Conservation (phyloP, 2,329 filamentous ascomycete species). For the Claviceps pusilla region DNA sequence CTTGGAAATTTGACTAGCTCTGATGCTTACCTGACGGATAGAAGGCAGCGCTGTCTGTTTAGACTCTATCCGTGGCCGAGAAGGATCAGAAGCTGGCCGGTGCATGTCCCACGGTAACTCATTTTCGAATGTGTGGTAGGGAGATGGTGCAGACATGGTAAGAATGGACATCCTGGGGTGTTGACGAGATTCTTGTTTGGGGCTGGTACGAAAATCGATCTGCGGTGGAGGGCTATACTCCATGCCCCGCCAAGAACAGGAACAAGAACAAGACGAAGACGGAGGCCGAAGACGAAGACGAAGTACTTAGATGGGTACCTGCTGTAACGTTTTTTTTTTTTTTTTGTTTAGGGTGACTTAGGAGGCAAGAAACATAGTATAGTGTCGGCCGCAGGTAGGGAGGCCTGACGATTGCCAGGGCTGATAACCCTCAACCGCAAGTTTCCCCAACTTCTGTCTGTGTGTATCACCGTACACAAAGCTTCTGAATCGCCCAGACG, state of each 20-base stretch:
- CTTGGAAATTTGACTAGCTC: background rate
- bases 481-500: background rate
- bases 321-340: background rate
- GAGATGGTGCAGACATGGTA: slow-evolving; percentile 29
- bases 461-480: background rate
- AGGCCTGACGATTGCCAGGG: background rate
- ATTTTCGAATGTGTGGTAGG: slow-evolving; percentile 25
- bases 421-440: background rate
- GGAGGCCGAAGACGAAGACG: too few relatives aligned
- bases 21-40: slow-evolving; percentile 33
- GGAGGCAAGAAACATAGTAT: background rate
- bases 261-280: background rate
- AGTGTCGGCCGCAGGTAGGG: background rate
- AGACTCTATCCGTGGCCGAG: slow-evolving; percentile 22
- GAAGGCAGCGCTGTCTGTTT: slow-evolving; percentile 33
- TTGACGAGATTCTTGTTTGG: slow-evolving; percentile 12
- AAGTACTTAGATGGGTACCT: background rate
- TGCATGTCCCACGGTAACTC: slow-evolving; percentile 25
- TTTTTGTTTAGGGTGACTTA: background rate
- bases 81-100: slow-evolving; percentile 18
- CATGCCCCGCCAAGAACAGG: slow-evolving; percentile 17
- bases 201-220: slow-evolving; percentile 14
- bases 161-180: slow-evolving; percentile 34
- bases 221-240: slow-evolving; percentile 25
- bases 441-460: background rate